Percentiles rank a stretch among this genome's conserved stretches.
Evolutionary conservation across 257 asterid species (phyloP).

Genomic region (Nicotiana otophora): DNA sequence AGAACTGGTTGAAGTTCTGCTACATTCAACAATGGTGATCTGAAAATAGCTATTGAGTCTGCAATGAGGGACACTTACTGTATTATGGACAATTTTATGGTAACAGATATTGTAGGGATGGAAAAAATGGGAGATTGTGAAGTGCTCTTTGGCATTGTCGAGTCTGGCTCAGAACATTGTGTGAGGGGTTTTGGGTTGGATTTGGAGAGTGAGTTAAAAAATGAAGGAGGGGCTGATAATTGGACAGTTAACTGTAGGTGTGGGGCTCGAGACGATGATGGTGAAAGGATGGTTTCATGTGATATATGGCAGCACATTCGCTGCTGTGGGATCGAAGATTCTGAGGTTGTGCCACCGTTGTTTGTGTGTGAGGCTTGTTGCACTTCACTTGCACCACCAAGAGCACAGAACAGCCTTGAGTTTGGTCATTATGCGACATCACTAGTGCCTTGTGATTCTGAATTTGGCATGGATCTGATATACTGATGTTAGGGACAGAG

Average conservation of each 20-base stretch:
- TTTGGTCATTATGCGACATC: slow-evolving; percentile 12
- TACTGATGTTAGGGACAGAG: no score
- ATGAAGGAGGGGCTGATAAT: slow-evolving; percentile 56
- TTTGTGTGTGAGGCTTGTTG: slow-evolving; percentile 64
- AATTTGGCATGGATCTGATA: no score
- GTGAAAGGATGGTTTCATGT: slow-evolving; percentile 85
- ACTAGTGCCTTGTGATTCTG: background rate
- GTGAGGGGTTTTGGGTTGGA: slow-evolving; percentile 49
- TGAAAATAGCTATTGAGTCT: slow-evolving; percentile 25
- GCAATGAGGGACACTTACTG: slow-evolving; percentile 75
- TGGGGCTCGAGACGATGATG: slow-evolving; percentile 81
- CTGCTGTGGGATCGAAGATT: slow-evolving; percentile 65
- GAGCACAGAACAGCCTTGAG: slow-evolving; percentile 11
- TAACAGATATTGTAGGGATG: slow-evolving; percentile 40
- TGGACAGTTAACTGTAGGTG: slow-evolving; percentile 77
- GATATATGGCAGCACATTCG: slow-evolving; percentile 82
- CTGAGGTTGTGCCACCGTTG: slow-evolving; percentile 53
- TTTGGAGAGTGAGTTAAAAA: slow-evolving; percentile 34
- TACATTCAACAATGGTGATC: no score
- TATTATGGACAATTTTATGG: slow-evolving; percentile 39
- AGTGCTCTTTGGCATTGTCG: slow-evolving; percentile 54
- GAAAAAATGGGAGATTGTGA: slow-evolving; percentile 47
- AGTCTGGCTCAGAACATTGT: slow-evolving; percentile 53
- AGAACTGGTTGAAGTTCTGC: no score
- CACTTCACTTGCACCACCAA: slow-evolving; percentile 44